These are phyloP conservation scores for Tetradesmus obliquus DNA, from an alignment of 139 green algal species.

Conservation along the genomic window DNA sequence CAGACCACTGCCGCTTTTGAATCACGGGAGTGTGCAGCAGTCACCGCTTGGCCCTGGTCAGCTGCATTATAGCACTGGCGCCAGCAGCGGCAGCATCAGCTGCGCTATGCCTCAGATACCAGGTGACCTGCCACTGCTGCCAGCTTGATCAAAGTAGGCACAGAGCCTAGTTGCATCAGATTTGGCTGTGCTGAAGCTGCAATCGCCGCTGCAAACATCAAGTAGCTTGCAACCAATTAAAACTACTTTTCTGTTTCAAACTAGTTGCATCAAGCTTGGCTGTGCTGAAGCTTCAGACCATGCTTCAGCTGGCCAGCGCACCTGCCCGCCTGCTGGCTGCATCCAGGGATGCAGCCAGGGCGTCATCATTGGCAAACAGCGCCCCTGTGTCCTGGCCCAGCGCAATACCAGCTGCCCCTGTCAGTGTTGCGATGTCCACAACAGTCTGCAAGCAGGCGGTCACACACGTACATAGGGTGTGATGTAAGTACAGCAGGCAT, in stretches of 20 bases:
- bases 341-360: slow-evolving; percentile 11
- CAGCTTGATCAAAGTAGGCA: too few relatives aligned
- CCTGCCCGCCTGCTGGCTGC: slow-evolving; percentile 13
- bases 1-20: too few relatives aligned
- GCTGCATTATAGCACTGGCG: too few relatives aligned
- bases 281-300: not conserved
- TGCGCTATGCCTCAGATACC: not conserved
- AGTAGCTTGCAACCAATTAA: not conserved
- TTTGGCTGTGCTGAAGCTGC: not conserved
- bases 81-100: not conserved
- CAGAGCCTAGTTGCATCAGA: not conserved
- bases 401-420: slow-evolving; percentile 94
- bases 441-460: slow-evolving; percentile 57
- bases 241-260: not conserved
- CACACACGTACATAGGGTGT: not conserved
- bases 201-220: not conserved
- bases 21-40: too few relatives aligned
- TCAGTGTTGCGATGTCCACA: slow-evolving; percentile 97
- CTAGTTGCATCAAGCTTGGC: not conserved
- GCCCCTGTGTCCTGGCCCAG: slow-evolving; percentile 86
- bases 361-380: slow-evolving; percentile 84
- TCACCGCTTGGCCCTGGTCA: too few relatives aligned
- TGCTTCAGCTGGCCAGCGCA: slow-evolving; percentile 20
- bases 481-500: not conserved
- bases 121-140: too few relatives aligned